A percentile compares a stretch with the other conserved stretches of the same genome.
These are phyloP conservation scores for Leucocoprinus sp. DNA, from an alignment of 768 basidiomycete species.

Conservation along the genomic window DNA sequence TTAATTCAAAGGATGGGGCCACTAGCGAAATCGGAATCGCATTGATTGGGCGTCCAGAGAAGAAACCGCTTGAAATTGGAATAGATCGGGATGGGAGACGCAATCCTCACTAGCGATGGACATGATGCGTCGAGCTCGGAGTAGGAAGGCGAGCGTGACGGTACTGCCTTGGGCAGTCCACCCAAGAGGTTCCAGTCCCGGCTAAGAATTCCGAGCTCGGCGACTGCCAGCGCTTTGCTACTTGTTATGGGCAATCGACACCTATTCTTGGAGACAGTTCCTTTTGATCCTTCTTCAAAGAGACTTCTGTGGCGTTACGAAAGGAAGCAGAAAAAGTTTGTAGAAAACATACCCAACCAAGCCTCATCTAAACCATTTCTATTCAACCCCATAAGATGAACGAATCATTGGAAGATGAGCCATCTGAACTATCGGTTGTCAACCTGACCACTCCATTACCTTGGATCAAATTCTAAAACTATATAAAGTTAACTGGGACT, in stretches of 20 bases:
- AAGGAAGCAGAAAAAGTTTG: no score
- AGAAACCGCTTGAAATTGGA: conserved; percentile 5
- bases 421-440: no score
- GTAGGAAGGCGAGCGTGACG: conserved; percentile 6
- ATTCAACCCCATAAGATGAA: no score
- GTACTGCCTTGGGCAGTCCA: conserved; percentile 5
- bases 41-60: background rate
- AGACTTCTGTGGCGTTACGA: no score
- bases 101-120: conserved; percentile 1
- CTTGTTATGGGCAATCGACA: background rate
- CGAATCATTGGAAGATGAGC: no score
- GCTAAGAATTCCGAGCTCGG: background rate
- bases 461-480: no score
- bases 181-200: conserved; percentile 4
- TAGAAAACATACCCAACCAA: no score
- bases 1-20: background rate
- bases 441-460: no score
- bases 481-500: no score
- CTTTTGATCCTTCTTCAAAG: no score
- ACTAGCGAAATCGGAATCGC: background rate
- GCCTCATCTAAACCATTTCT: no score
- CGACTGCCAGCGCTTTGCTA: background rate
- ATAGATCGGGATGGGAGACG: background rate
- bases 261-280: no score
- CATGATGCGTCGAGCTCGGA: conserved; percentile 7